Conservation (phyloP, 768 basidiomycete genomes). For the Serendipita sp. region DNA sequence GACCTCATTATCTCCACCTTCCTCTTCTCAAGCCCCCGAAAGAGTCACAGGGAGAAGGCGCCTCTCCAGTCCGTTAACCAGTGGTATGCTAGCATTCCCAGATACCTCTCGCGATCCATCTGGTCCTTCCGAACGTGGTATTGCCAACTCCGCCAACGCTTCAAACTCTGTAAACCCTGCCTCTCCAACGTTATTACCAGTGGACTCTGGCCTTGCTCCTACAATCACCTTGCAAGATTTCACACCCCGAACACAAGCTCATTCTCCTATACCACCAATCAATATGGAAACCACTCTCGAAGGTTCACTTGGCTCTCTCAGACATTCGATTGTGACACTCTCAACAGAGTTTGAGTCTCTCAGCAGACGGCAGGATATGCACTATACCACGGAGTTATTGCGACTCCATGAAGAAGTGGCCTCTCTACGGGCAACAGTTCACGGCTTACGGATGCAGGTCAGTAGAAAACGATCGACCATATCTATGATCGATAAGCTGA, state of each 20-base stretch:
- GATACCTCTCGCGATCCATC: background rate
- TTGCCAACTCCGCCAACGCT: background rate
- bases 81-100: background rate
- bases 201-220: background rate
- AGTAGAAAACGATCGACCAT: conserved; percentile 9
- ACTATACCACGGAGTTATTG: conserved; percentile 52
- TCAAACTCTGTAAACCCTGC: background rate
- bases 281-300: conserved; percentile 47
- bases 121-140: background rate
- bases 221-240: conserved; percentile 7
- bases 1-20: background rate
- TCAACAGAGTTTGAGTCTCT: conserved; percentile 44
- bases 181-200: no score
- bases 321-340: conserved; percentile 44
- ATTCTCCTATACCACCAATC: conserved; percentile 26
- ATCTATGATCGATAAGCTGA: background rate
- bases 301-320: conserved; percentile 39
- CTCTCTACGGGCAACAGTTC: conserved; percentile 47
- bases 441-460: conserved; percentile 69
- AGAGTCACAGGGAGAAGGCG: background rate
- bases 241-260: conserved; percentile 6
- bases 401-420: conserved; percentile 59
- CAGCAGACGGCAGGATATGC: conserved; percentile 46
- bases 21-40: background rate
- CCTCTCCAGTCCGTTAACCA: background rate